Base-by-base conservation (phyloP, 345 rosid genomes). In the Luvunga scandens region DNA sequence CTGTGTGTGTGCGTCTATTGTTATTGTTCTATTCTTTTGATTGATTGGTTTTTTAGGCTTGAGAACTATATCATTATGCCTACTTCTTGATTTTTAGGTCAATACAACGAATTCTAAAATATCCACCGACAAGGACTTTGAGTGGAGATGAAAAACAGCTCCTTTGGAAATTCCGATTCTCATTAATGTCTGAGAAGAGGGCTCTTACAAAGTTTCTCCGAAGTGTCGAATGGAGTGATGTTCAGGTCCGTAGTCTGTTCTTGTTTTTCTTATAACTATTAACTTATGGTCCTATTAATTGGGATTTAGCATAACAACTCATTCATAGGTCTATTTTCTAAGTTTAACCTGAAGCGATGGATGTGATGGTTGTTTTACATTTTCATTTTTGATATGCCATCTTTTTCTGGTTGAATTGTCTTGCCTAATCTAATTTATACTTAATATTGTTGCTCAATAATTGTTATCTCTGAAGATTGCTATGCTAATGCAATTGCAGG, bases 61-160 rank as follows among this genome's bases (percentile, higher is more conserved):
- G 42, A 59, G n/a, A 72, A 76, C 13, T 72, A 6, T 77, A 59
- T 74, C 28, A 28, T 78, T 59, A 79, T 78, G 33, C 69, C 55
- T 72, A 53, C 48, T 80, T 76, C 77, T 68, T 79, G 61, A 55
- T 83, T 87, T 63, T 25, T 75, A 95, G 99, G 87, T 89, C 92
- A 53, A 95, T 95, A 81, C 94, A 93, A 76, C 85, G 91, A 76
- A 92, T 95, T 84, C 84, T 93, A 64, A 95, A 91, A 82, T 95
- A 90, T 76, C 99, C 97, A 53, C 98, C 99, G 21, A 95, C 99
- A 75, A 88, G 94, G 84, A 79, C 88, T 75, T 85, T 95, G 85
- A 92, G 86, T 85, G 99, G 99, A 86, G 99, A 93, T 80, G 99
- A 95, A 87, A 93, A 95, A 82, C 99, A 95, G 82, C 94, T 95